Percentiles rank a stretch among this genome's conserved stretches.
Evolutionary conservation across 148 eudicot species (phyloP).

Genomic region (Vaccinium macrocarpon): DNA sequence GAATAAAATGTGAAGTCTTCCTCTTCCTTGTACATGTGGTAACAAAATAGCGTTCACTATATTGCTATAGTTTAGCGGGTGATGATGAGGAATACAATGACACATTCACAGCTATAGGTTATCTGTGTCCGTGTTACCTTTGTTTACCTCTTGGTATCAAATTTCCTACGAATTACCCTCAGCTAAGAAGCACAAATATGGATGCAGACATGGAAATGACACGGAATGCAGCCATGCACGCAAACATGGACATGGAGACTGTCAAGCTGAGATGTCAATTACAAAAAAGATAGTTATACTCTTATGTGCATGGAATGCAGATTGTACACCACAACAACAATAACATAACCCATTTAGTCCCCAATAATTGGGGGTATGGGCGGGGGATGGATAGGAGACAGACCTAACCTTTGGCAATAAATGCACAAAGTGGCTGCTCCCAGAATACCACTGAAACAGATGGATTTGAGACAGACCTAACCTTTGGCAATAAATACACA

Average conservation of each 20-base stretch:
- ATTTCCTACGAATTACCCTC: not conserved
- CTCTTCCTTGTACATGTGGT: not conserved
- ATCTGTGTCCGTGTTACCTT: not conserved
- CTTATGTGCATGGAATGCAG: not conserved
- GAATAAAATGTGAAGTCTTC: not conserved
- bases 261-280: not conserved
- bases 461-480: too few relatives aligned
- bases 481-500: too few relatives aligned
- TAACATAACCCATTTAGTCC: too few relatives aligned
- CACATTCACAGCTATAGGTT: not conserved
- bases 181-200: not conserved
- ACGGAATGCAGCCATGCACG: too few relatives aligned
- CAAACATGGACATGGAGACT: not conserved
- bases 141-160: not conserved
- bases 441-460: too few relatives aligned
- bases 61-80: not conserved
- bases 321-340: not conserved
- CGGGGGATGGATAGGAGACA: too few relatives aligned
- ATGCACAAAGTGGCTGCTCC: too few relatives aligned
- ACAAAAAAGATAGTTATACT: not conserved
- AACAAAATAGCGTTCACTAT: not conserved
- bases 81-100: conserved; percentile 6
- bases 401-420: too few relatives aligned
- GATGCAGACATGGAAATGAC: not conserved
- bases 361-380: too few relatives aligned